Evolutionary conservation across 148 eudicot species (phyloP).

Genomic region (Rhododendron molle): DNA sequence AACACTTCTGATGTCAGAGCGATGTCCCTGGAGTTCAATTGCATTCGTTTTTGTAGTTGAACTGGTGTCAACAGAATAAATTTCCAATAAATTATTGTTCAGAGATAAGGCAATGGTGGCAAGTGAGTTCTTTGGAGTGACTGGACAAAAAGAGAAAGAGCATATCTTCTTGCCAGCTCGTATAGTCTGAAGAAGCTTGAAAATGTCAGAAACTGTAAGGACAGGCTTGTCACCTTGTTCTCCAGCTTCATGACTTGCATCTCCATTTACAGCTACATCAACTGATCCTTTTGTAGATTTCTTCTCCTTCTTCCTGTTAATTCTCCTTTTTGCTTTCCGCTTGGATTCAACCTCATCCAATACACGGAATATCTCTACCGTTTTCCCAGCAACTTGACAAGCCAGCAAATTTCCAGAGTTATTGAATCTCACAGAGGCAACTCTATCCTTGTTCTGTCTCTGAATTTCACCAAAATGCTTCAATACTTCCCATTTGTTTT

Average conservation of each 20-base stretch:
- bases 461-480: constrained; percentile 82
- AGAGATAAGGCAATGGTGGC: constrained; percentile 84
- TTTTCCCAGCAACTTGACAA: constrained; percentile 92
- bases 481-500: constrained; percentile 77
- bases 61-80: constrained; percentile 52
- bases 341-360: constrained; percentile 84
- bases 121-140: constrained; percentile 49
- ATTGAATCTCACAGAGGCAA: constrained; percentile 70
- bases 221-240: constrained; percentile 33
- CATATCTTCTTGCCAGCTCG: constrained; percentile 85
- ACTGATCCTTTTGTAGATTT: constrained; percentile 44
- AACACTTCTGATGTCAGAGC: constrained; percentile 89
- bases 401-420: constrained; percentile 77
- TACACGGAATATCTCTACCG: constrained; percentile 72
- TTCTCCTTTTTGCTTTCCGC: constrained; percentile 85
- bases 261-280: constrained; percentile 44
- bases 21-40: constrained; percentile 92
- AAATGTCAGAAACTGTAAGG: constrained; percentile 64
- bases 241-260: constrained; percentile 23
- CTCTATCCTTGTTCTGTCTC: constrained; percentile 83
- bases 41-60: constrained; percentile 46
- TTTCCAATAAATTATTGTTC: constrained; percentile 78
- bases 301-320: constrained; percentile 78
- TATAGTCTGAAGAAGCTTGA: constrained; percentile 68
- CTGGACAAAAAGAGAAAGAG: constrained; percentile 74